phyloP scores from a whole-genome alignment of 768 basidiomycete species.

The Mycena kentingensis region DNA sequence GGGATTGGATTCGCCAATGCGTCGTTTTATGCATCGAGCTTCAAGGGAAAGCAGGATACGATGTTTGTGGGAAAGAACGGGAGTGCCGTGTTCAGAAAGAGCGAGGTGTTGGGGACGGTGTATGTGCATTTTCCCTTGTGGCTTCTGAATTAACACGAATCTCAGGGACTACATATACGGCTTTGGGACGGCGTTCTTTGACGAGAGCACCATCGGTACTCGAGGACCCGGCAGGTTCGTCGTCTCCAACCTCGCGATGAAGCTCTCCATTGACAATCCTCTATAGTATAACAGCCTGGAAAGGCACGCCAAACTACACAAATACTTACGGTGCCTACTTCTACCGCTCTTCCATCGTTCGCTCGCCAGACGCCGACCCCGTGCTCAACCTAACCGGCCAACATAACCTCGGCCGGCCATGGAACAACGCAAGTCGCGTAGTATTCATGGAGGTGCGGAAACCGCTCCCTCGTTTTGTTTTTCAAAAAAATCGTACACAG shows the following conservation, averaged over 20 bases:
- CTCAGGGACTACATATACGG: slow-evolving; percentile 36
- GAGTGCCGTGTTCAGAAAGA: slow-evolving; percentile 43
- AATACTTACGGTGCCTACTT: slow-evolving; percentile 44
- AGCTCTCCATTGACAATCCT: slow-evolving; percentile 34
- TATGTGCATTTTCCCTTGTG: slow-evolving; percentile 35
- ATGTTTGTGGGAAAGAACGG: slow-evolving; percentile 45
- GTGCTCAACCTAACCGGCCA: slow-evolving; percentile 16
- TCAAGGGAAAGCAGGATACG: slow-evolving; percentile 47
- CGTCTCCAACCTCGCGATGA: background rate
- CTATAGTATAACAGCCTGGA: slow-evolving; percentile 51
- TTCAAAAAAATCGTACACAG: background rate
- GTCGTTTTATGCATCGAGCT: slow-evolving; percentile 47
- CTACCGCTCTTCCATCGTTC: slow-evolving; percentile 39
- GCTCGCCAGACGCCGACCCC: slow-evolving; percentile 18
- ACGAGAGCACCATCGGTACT: slow-evolving; percentile 15
- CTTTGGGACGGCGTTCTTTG: slow-evolving; percentile 40
- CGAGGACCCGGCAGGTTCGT: slow-evolving; percentile 17
- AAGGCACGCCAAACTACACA: slow-evolving; percentile 31
- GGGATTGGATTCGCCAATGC: slow-evolving; percentile 47
- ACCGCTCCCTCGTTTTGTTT: background rate
- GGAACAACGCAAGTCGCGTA: slow-evolving; percentile 30
- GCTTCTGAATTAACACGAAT: background rate
- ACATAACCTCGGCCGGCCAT: slow-evolving; percentile 38
- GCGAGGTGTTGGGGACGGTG: slow-evolving; percentile 44
- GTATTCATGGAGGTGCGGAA: slow-evolving; percentile 18